Conservation (phyloP, 306 rosid species). For the Pyrus communis region DNA sequence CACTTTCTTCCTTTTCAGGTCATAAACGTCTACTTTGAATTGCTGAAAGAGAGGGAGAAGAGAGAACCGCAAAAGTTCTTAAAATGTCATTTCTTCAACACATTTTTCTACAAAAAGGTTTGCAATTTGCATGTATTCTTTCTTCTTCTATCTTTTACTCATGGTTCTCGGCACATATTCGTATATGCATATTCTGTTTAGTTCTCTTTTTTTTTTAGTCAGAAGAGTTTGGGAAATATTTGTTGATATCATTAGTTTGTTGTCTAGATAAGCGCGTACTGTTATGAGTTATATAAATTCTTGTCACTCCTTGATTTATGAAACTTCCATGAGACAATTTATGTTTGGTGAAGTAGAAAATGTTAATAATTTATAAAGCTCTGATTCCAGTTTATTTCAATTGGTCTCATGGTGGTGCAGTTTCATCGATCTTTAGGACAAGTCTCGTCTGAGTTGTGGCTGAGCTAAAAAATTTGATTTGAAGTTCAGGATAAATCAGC, state of each 20-base stretch:
- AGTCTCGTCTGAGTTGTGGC: background rate
- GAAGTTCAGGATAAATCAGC: background rate
- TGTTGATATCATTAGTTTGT: background rate
- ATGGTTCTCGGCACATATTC: background rate
- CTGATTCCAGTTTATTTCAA: background rate
- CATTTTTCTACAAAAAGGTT: conserved; percentile 95
- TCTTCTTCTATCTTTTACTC: background rate
- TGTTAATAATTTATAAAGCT: background rate
- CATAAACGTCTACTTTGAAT: conserved; percentile 81
- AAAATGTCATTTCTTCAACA: conserved; percentile 89
- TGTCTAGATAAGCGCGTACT: background rate
- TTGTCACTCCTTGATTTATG: background rate
- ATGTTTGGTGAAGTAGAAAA: background rate
- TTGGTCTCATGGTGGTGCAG: background rate
- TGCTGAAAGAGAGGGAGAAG: conserved; percentile 94
- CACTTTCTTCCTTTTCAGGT: conserved; percentile 47
- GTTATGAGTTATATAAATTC: background rate
- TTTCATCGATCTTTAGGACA: background rate
- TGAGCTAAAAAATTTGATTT: background rate
- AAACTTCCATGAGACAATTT: background rate
- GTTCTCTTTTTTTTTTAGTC: background rate
- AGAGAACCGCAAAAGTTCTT: conserved; percentile 69
- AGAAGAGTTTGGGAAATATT: background rate
- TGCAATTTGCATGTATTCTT: conserved; percentile 4
- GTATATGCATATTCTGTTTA: background rate